Conservation (phyloP, 352 stramenopile genomes). For the Phytopythium sindhum region DNA sequence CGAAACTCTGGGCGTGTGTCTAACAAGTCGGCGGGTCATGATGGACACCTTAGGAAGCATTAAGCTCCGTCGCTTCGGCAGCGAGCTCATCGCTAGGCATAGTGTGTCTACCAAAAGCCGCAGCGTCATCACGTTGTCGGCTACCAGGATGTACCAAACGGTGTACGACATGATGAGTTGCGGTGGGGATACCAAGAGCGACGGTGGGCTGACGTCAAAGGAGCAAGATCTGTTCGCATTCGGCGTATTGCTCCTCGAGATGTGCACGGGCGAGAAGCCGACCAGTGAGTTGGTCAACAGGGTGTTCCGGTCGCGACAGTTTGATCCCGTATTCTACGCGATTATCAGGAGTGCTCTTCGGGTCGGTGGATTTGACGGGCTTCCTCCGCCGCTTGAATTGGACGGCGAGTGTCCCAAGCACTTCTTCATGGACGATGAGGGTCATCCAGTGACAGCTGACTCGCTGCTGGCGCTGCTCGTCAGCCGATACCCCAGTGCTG, state of each 20-base stretch:
- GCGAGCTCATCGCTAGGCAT: slow-evolving; percentile 22
- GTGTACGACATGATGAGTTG: slow-evolving; percentile 1
- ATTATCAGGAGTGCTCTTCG: slow-evolving; percentile 29
- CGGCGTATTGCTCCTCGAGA: slow-evolving; percentile 65
- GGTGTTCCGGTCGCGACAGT: slow-evolving; percentile 35
- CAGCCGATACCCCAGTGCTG: slow-evolving; percentile 7
- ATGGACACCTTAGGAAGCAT: slow-evolving; percentile 28
- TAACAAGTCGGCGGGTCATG: slow-evolving; percentile 76
- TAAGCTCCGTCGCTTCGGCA: slow-evolving; percentile 54
- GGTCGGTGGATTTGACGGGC: slow-evolving; percentile 1
- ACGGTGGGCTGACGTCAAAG: slow-evolving; percentile 10
- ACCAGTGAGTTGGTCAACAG: slow-evolving; percentile 50
- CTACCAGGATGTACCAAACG: neutral
- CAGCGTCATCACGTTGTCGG: neutral
- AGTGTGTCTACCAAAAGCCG: neutral
- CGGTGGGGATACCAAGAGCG: neutral
- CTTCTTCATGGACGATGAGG: neutral
- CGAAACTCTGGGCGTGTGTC: slow-evolving; percentile 34
- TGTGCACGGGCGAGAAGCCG: slow-evolving; percentile 56
- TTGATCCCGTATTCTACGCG: slow-evolving; percentile 40
- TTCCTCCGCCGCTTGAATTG: neutral
- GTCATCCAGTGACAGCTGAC: slow-evolving; percentile 5
- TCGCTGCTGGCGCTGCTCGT: slow-evolving; percentile 23
- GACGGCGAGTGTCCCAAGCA: neutral
- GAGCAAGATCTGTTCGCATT: slow-evolving; percentile 61